Evolutionary conservation across 2,329 filamentous ascomycete genomes (phyloP).

Genomic region (Trichoderma gracile): DNA sequence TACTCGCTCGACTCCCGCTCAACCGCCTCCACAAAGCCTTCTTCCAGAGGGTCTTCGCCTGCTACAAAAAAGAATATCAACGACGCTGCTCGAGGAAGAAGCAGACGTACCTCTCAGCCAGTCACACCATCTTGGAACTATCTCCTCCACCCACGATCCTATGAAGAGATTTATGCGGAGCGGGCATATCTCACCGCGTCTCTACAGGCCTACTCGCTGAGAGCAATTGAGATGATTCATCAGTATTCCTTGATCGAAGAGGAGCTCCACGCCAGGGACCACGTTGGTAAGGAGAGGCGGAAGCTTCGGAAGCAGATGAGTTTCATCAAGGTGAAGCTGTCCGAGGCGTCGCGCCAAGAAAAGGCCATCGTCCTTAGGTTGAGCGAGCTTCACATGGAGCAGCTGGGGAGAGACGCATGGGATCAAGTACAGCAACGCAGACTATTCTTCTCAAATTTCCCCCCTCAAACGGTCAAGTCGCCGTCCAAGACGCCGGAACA

Average conservation of each 20-base stretch:
- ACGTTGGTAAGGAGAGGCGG: conserved; percentile 34
- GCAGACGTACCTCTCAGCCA: neutral
- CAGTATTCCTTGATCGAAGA: conserved; percentile 43
- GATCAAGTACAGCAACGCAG: conserved; percentile 32
- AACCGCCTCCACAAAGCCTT: conserved; percentile 10
- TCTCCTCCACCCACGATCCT: conserved; percentile 42
- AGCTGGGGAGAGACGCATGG: conserved; percentile 47
- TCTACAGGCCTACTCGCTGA: conserved; percentile 45
- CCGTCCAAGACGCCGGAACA: neutral
- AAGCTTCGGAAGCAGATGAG: conserved; percentile 45
- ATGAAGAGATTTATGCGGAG: conserved; percentile 49
- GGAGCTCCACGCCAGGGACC: conserved; percentile 32
- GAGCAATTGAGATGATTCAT: conserved; percentile 42
- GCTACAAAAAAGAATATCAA: neutral
- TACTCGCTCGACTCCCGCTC: conserved; percentile 8
- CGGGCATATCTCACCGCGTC: conserved; percentile 47
- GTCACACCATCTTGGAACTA: conserved; percentile 21
- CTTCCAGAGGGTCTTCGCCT: conserved; percentile 15
- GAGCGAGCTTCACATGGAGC: conserved; percentile 52
- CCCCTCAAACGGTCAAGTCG: neutral
- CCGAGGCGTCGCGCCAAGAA: conserved; percentile 50
- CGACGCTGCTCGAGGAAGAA: conserved; percentile 8
- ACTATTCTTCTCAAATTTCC: neutral
- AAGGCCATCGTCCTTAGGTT: conserved; percentile 47
- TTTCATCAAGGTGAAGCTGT: conserved; percentile 46